Percentiles rank a stretch among this genome's conserved stretches.
phyloP scores from a whole-genome alignment of 257 asterid species.

The Avicennia marina region DNA sequence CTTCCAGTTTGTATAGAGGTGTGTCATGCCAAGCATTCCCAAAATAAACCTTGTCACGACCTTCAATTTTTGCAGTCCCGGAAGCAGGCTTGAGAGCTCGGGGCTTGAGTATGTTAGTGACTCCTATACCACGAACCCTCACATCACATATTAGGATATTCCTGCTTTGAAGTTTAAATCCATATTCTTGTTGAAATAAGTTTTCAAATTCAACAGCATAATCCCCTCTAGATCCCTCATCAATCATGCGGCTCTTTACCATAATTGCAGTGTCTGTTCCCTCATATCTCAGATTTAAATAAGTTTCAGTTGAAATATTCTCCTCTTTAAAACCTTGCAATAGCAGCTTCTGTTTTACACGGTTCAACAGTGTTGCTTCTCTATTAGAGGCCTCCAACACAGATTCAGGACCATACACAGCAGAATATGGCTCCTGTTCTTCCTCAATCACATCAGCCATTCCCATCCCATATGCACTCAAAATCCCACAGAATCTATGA shows the following conservation, averaged over 20 bases:
- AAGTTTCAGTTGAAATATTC: constrained; percentile 64
- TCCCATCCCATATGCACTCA: constrained; percentile 99
- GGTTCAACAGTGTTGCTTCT: constrained; percentile 51
- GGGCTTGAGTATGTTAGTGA: constrained; percentile 78
- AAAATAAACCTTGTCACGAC: constrained; percentile 58
- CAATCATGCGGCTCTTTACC: constrained; percentile 55
- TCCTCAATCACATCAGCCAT: constrained; percentile 97
- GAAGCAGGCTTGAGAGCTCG: constrained; percentile 40
- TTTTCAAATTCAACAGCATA: constrained; percentile 74
- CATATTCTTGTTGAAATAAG: constrained; percentile 85
- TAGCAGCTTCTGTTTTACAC: constrained; percentile 59
- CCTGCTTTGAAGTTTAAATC: constrained; percentile 78
- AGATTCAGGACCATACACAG: constrained; percentile 75
- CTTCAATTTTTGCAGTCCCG: constrained; percentile 39
- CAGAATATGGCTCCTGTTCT: constrained; percentile 82
- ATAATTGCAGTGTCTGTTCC: constrained; percentile 94
- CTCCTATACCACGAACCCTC: constrained; percentile 90
- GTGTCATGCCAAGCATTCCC: constrained; percentile 67
- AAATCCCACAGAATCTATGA: constrained; percentile 88
- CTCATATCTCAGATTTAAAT: constrained; percentile 84
- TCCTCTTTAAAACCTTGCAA: constrained; percentile 74
- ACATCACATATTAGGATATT: constrained; percentile 83
- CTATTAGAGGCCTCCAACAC: constrained; percentile 57
- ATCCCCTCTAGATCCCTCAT: constrained; percentile 63
- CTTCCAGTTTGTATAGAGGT: constrained; percentile 75